Percentiles rank a stretch among this genome's conserved stretches.
These are phyloP conservation scores for Rosa rugosa DNA, from an alignment of 306 rosid species.

Conservation along the genomic window DNA sequence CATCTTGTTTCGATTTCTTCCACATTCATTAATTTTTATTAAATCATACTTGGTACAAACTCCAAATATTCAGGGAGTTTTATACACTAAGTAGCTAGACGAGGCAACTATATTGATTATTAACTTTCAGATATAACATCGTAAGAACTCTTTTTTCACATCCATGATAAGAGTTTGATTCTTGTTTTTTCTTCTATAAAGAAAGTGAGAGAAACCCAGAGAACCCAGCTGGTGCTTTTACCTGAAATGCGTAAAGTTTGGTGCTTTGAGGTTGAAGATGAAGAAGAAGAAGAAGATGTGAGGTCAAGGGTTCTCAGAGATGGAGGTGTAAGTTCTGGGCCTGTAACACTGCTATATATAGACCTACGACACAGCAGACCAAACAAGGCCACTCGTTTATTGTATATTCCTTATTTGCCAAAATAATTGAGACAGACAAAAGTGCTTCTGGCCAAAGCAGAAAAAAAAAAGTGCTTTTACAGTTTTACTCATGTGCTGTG, in stretches of 20 bases:
- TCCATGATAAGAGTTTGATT: too few species aligned
- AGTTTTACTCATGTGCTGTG: neutral
- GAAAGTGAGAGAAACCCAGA: neutral
- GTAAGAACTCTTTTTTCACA: too few species aligned
- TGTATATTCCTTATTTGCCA: neutral
- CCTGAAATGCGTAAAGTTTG: conserved; percentile 35
- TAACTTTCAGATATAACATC: too few species aligned
- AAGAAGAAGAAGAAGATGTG: conserved; percentile 15
- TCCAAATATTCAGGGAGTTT: too few species aligned
- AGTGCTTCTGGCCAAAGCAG: too few species aligned
- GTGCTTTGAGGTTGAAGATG: conserved; percentile 1
- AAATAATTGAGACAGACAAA: conserved; percentile 19
- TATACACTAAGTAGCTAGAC: too few species aligned
- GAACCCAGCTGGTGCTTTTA: conserved; percentile 23
- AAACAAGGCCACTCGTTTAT: conserved; percentile 35
- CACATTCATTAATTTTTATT: too few species aligned
- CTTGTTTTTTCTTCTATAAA: neutral
- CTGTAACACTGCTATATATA: conserved; percentile 39
- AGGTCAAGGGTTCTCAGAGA: conserved; percentile 25
- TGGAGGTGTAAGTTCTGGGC: neutral
- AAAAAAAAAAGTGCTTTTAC: neutral
- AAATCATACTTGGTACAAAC: too few species aligned
- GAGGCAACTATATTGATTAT: too few species aligned
- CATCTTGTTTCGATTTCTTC: neutral
- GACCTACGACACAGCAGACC: neutral